These are phyloP conservation scores for Neonectria punicea DNA, from an alignment of 2,329 filamentous ascomycete genomes.

Conservation along the genomic window DNA sequence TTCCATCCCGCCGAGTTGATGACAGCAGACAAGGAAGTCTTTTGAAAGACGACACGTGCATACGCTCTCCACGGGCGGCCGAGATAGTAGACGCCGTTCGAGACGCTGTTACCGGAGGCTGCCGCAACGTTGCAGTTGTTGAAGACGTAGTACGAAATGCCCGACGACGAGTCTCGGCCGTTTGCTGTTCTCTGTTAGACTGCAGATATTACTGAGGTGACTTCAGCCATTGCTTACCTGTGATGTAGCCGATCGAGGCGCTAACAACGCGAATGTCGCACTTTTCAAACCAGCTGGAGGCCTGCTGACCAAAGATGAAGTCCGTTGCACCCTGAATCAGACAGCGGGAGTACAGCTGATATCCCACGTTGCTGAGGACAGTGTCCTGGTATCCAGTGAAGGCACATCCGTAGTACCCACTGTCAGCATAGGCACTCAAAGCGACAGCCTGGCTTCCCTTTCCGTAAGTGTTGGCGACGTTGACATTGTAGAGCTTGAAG, in stretches of 20 bases:
- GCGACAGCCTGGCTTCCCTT: conserved; percentile 59
- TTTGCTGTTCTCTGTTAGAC: conserved; percentile 46
- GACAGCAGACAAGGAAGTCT: conserved; percentile 61
- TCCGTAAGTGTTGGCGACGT: conserved; percentile 58
- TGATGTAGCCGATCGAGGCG: conserved; percentile 52
- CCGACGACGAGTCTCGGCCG: conserved; percentile 49
- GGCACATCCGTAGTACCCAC: conserved; percentile 59
- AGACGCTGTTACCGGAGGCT: conserved; percentile 50
- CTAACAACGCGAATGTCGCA: conserved; percentile 53
- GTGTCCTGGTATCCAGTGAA: conserved; percentile 63
- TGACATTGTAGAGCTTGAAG: conserved; percentile 72
- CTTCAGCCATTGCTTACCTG: conserved; percentile 47
- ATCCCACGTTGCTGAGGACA: conserved; percentile 57
- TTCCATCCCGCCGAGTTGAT: conserved; percentile 70
- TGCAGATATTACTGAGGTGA: fast-evolving
- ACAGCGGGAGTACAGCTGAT: conserved; percentile 58
- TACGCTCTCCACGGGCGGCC: conserved; percentile 60
- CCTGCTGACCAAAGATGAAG: conserved; percentile 59
- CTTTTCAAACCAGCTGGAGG: conserved; percentile 56
- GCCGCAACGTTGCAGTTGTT: conserved; percentile 56
- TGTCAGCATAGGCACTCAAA: conserved; percentile 54
- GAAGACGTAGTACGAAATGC: conserved; percentile 57
- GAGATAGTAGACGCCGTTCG: conserved; percentile 55
- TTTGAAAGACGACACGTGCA: conserved; percentile 60
- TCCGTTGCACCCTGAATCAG: conserved; percentile 61